Evolutionary conservation across 352 stramenopile genomes (phyloP).

Genomic region (Elongisporangium undulatum): DNA sequence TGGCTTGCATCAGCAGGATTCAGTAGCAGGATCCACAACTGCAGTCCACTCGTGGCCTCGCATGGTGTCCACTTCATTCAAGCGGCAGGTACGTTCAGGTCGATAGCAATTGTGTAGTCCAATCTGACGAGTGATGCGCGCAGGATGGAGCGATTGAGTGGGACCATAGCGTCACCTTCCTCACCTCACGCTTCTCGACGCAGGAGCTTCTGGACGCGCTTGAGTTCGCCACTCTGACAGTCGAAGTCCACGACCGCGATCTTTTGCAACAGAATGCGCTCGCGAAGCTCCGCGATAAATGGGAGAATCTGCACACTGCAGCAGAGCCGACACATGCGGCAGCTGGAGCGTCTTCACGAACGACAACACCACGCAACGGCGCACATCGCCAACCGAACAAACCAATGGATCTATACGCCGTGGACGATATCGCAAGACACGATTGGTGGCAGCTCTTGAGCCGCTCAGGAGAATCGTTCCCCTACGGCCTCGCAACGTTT

Average conservation of each 20-base stretch:
- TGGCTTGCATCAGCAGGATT: conserved; percentile 8
- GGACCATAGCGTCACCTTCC: conserved; percentile 49
- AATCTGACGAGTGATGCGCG: not conserved
- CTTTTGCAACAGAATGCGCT: conserved; percentile 30
- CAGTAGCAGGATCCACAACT: conserved; percentile 1
- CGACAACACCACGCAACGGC: conserved; percentile 9
- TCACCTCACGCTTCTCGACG: conserved; percentile 35
- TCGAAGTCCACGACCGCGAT: conserved; percentile 77
- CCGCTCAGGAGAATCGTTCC: conserved; percentile 37
- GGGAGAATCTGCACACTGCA: conserved; percentile 45
- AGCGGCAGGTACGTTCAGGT: conserved; percentile 25
- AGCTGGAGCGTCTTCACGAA: conserved; percentile 6
- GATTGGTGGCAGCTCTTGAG: conserved; percentile 45
- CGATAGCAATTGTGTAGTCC: not conserved
- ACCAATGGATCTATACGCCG: conserved; percentile 34
- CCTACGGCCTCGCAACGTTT: conserved; percentile 53
- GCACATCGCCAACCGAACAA: conserved; percentile 13
- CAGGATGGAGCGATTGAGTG: conserved; percentile 26
- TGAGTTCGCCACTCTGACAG: conserved; percentile 20
- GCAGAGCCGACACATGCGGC: conserved; percentile 12
- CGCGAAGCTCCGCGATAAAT: conserved; percentile 42
- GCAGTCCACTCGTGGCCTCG: conserved; percentile 9
- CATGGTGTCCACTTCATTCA: conserved; percentile 29
- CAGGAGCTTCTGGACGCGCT: conserved; percentile 45
- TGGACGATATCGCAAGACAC: conserved; percentile 52